Evolutionary conservation across 2,329 filamentous ascomycete species (phyloP), one percentile per base, ranked within the genome.

Genomic region (Pezicula rhizophila): DNA sequence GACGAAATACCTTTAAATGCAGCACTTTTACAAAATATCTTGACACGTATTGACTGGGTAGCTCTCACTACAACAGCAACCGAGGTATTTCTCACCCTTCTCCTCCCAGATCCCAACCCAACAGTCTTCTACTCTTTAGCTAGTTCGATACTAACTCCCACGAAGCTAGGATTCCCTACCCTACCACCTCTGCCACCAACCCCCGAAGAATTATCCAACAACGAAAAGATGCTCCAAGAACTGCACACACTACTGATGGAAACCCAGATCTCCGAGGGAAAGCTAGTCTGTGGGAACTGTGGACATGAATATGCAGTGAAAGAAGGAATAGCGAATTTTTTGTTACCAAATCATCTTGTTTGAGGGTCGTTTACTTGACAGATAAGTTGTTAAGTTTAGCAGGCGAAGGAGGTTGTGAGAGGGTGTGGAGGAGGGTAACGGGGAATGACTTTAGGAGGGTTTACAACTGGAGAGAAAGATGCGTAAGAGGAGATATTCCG

Each of bases 271-370:
- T 78, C 82, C 34, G 87, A 92, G 69, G 93, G 93, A 3, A 92
- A 88, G 69, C 76, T 99, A 56, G 87, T 91, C 5, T 99, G 93
- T 67, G 90, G 81, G 42, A 87, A 87, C 68, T 99, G 93, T 65
- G 89, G 87, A 42, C 92, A 97, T 66, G 89, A 95, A 73, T 99
- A 97, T 69, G 83, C 83, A 51, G 85, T 99, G 54, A 91, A 93
- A 66, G 92, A 99, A 70, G 93, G 93, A 5, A 96, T 97, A 67
- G 89, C 90, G 51, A 97, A 97, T 69, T 99, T 99, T 63, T 71
- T 99, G 64, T 71, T 99, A 58, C 93, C 93, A 11, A 93, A 87
- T 61, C 93, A 99, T 73, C 71, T 99, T 68, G 93, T 91, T 31
- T 79, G 65, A 73, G 50, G 18, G 18, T 23, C 14, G 11, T 42